Conservation (phyloP, 371 early-diverging fungal genomes). For the Dentiscutata heterogama region DNA sequence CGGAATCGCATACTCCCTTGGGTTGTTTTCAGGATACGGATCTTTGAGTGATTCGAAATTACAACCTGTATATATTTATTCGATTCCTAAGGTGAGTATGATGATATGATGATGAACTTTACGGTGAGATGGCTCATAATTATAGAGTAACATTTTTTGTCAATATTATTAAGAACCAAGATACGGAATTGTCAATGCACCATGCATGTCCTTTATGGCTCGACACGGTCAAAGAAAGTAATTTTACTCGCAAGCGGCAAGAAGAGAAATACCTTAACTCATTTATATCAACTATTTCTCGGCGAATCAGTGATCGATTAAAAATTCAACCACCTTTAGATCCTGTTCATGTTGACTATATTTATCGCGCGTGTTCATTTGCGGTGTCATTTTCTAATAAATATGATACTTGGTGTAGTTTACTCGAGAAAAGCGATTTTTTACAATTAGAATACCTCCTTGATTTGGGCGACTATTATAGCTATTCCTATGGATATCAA, state of each 20-base stretch:
- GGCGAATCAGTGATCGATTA: conserved; percentile 46
- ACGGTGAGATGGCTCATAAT: conserved; percentile 47
- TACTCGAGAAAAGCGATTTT: conserved; percentile 52
- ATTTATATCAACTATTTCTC: conserved; percentile 45
- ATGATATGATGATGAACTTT: conserved; percentile 19
- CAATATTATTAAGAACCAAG: not conserved
- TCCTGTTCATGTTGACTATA: conserved; percentile 45
- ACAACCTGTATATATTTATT: conserved; percentile 47
- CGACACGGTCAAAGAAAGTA: not conserved
- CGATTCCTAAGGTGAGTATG: conserved; percentile 36
- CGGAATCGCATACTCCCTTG: conserved; percentile 45
- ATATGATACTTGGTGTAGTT: conserved; percentile 51
- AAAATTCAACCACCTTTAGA: conserved; percentile 44
- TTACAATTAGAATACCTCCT: conserved; percentile 51
- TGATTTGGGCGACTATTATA: conserved; percentile 56
- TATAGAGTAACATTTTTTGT: conserved; percentile 37
- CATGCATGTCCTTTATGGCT: conserved; percentile 29
- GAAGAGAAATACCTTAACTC: not conserved
- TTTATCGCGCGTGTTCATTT: conserved; percentile 53
- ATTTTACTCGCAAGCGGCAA: not conserved
- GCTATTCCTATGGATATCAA: conserved; percentile 53
- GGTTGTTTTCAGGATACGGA: conserved; percentile 44
- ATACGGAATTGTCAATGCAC: conserved; percentile 27
- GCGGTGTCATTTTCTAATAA: conserved; percentile 49
- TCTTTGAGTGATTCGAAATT: conserved; percentile 18